Base-by-base conservation (phyloP, 2,329 filamentous ascomycete genomes). In the Neonectria sp. region DNA sequence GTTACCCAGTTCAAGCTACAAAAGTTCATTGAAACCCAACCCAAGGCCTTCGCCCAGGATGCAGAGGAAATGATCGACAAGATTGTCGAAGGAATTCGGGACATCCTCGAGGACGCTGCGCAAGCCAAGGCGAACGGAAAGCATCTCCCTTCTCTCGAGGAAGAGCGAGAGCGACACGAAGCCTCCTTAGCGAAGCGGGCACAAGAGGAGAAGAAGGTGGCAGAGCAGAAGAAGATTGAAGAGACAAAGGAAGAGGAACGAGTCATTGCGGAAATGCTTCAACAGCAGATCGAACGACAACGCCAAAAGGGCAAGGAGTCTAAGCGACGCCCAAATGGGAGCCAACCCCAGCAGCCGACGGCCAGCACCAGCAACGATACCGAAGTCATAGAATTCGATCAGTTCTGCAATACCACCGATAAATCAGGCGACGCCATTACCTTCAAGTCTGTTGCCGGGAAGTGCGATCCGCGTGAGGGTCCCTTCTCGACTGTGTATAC, bases 51-150 rank as follows among this genome's bases (percentile, higher is more conserved):
- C 66, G 85, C 84, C 33, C 81, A 81, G 31, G 84, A 85, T 63
- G 86, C 86, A 63, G 84, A 89, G 69, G 85, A 87, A 67, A 91
- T 91, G 86, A 83, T 91, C 45, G 86, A 91, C 76, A 86, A 89
- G 62, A 86, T 97, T 35, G 84, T 95, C 11, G 88, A 89, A 69
- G 89, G 88, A 3, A 89, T 93, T 55, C 91, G 94, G 9, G 90
- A 91, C 53, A 91, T 95, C 11, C 86, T 98, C 4, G 94, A 98
- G 80, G 93, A 97, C 79, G 94, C 94, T n/a, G 93, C 94, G 2
- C 86, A 91, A 71, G 90, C 91, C 31, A 93, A 93, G 73, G 91
- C 92, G 55, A 89, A 91, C 62, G 93, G 94, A 35, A 89, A 91
- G 62, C 89, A 94, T 68, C 83, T 97, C 17, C 95, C 94, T 1